Conservation (phyloP, 495 filamentous ascomycete genomes). For the Talaromyces ruber region DNA sequence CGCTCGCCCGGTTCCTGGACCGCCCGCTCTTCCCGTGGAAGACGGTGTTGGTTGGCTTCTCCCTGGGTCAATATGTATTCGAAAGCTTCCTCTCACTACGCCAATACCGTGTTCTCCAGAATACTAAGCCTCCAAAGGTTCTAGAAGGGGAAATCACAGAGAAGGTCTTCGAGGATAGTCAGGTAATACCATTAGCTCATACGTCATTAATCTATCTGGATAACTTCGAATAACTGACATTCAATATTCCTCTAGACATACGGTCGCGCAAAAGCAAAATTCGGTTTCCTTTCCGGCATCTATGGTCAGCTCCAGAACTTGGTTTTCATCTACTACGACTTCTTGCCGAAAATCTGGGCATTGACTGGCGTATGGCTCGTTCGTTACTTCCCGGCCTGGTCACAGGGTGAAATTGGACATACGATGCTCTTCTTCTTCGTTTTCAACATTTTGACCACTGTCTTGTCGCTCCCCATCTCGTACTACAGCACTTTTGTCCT, state of each 20-base stretch:
- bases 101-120: slow-evolving; percentile 77
- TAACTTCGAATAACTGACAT: neutral
- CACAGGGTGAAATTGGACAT: slow-evolving; percentile 88
- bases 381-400: slow-evolving; percentile 63
- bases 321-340: slow-evolving; percentile 79
- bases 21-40: slow-evolving; percentile 95
- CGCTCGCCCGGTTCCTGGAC: slow-evolving; percentile 80
- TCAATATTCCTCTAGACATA: slow-evolving; percentile 54
- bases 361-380: slow-evolving; percentile 66
- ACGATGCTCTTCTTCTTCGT: slow-evolving; percentile 85
- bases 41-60: slow-evolving; percentile 88
- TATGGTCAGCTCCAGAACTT: slow-evolving; percentile 82
- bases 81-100: slow-evolving; percentile 78
- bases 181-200: slow-evolving; percentile 38
- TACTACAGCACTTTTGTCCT: slow-evolving; percentile 93
- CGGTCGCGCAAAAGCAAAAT: slow-evolving; percentile 89
- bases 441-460: slow-evolving; percentile 72
- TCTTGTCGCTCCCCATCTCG: slow-evolving; percentile 68
- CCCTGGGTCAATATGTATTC: slow-evolving; percentile 76
- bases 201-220: neutral
- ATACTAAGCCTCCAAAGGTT: slow-evolving; percentile 71
- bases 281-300: slow-evolving; percentile 66
- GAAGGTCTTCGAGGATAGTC: slow-evolving; percentile 88
- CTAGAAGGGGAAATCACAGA: slow-evolving; percentile 79
- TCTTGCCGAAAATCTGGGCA: slow-evolving; percentile 84